phyloP scores from a whole-genome alignment of 2,329 filamentous ascomycete genomes.

The Cephalotrichum gorgonifer region DNA sequence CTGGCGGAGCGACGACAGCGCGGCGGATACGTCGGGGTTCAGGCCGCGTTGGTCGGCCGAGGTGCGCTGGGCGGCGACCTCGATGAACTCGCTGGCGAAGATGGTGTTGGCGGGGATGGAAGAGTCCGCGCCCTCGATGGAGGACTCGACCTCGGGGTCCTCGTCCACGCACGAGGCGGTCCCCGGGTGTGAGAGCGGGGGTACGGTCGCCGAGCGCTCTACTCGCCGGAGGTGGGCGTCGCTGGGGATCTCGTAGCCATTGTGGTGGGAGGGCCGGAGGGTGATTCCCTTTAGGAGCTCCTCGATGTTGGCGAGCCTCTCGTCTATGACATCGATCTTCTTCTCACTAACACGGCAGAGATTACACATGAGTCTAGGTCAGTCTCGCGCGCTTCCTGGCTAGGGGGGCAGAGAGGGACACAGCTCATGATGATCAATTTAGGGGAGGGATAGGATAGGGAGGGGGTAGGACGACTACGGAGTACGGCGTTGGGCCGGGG shows the following conservation, averaged over 20 bases:
- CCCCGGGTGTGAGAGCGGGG: neutral
- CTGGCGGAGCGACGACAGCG: slow-evolving; percentile 38
- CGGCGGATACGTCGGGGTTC: slow-evolving; percentile 41
- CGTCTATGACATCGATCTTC: slow-evolving; percentile 40
- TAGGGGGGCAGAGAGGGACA: neutral
- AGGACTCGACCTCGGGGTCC: slow-evolving; percentile 27
- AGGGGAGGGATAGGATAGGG: neutral
- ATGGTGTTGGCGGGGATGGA: slow-evolving; percentile 38
- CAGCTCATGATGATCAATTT: too few species aligned
- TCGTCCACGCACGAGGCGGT: neutral
- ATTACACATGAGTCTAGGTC: neutral
- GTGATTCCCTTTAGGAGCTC: slow-evolving; percentile 19
- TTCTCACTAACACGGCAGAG: slow-evolving; percentile 29
- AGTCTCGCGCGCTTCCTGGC: neutral
- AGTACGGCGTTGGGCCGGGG: neutral
- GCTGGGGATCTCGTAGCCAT: neutral
- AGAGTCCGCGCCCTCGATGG: slow-evolving; percentile 26
- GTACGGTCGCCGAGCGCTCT: neutral
- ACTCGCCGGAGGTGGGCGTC: neutral
- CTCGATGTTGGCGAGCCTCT: slow-evolving; percentile 33
- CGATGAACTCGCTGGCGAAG: slow-evolving; percentile 44
- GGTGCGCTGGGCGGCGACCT: slow-evolving; percentile 38
- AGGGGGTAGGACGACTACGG: neutral
- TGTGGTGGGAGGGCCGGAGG: neutral
- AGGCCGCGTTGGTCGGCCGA: slow-evolving; percentile 26